A percentile compares a stretch with the other conserved stretches of the same genome.
Conservation (phyloP, 345 rosid species). For the Cardamine resedifolia region DNA sequence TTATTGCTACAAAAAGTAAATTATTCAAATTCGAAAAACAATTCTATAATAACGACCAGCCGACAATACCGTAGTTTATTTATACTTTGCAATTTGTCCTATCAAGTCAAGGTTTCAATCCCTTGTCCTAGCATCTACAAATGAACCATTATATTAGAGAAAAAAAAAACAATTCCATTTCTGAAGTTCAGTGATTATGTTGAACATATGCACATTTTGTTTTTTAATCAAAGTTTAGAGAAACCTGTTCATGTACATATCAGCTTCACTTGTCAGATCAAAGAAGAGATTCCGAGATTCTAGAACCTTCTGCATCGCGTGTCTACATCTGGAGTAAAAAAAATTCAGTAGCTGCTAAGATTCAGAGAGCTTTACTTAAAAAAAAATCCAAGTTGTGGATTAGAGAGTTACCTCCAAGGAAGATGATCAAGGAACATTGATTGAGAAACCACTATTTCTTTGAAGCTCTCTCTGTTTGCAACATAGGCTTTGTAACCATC, state of each 20-base stretch:
- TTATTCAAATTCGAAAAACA: background rate
- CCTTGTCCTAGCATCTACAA: background rate
- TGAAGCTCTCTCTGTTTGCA: constrained; percentile 65
- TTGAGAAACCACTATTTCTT: constrained; percentile 73
- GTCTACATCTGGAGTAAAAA: constrained; percentile 55
- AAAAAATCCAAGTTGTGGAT: background rate
- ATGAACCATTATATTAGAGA: background rate
- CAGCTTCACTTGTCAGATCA: constrained; percentile 29
- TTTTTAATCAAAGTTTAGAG: background rate
- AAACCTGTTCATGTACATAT: constrained; percentile 19
- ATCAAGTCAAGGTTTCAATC: constrained; percentile 14
- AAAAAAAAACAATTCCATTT: background rate
- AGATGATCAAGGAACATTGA: constrained; percentile 94
- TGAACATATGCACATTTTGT: constrained; percentile 32
- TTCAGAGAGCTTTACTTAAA: background rate
- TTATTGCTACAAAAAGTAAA: background rate
- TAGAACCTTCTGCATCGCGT: constrained; percentile 63
- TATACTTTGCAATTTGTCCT: background rate
- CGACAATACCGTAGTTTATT: constrained; percentile 8
- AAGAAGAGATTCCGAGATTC: constrained; percentile 44
- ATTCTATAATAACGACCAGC: constrained; percentile 6
- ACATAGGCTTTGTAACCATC: constrained; percentile 59
- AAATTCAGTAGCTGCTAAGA: background rate
- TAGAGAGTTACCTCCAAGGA: constrained; percentile 75
- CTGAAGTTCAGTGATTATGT: constrained; percentile 1